Conservation (phyloP, 495 filamentous ascomycete genomes). For the Penicillium macrosclerotiorum region DNA sequence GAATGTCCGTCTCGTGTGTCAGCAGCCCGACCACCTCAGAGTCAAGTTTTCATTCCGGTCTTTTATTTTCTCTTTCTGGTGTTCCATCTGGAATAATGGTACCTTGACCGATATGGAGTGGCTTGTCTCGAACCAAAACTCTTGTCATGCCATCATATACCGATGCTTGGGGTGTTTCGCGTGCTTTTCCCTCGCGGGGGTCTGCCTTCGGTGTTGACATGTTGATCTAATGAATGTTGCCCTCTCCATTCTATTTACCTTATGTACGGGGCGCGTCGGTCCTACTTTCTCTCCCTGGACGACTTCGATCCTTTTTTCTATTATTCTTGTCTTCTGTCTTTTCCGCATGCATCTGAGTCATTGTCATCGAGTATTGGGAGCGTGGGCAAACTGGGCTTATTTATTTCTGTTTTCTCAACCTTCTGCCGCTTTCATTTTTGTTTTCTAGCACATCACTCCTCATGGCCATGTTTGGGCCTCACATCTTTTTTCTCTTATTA, state of each 20-base stretch:
- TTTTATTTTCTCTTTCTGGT: background rate
- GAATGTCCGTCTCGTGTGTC: background rate
- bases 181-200: constrained; percentile 1
- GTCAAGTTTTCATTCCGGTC: constrained; percentile 8
- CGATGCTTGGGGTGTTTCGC: constrained; percentile 2
- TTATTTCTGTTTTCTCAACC: constrained; percentile 10
- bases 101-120: constrained; percentile 15
- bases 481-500: constrained; percentile 14
- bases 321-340: constrained; percentile 14
- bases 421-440: constrained; percentile 12
- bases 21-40: background rate
- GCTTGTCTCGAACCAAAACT: constrained; percentile 11
- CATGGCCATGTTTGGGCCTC: constrained; percentile 20
- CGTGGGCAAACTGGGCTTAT: constrained; percentile 28
- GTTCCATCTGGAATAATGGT: background rate
- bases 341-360: constrained; percentile 31
- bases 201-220: constrained; percentile 11
- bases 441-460: constrained; percentile 29
- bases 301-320: constrained; percentile 24
- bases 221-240: constrained; percentile 27
- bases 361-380: constrained; percentile 34
- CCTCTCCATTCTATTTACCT: constrained; percentile 4
- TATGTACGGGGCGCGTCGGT: constrained; percentile 13
- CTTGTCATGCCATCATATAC: constrained; percentile 6
- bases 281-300: constrained; percentile 16